Base-by-base conservation (phyloP, 176 grass and related monocot genomes). In the Pontederia paniculata region DNA sequence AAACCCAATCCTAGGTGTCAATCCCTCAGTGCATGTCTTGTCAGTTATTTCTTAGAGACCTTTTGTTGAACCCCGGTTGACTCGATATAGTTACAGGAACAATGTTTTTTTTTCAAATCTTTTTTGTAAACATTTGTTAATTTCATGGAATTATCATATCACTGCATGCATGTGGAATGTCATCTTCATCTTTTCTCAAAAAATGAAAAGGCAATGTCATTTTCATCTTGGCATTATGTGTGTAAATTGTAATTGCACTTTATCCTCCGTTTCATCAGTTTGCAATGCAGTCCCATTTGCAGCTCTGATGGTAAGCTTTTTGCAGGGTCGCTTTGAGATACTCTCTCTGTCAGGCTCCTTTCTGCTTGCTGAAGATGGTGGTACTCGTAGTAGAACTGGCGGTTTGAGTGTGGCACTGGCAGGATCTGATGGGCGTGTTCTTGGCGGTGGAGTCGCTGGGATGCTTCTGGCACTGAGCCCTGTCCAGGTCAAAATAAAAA, bases 341-440 rank as follows among this genome's bases (percentile, higher is more conserved):
- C 91, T 99, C 42, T 99, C 94, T 51, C 75, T 99, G 22, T 99
- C 94, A 65, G 87, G 94, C 70, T 93, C 94, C 43, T 98, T 88
- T 71, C 62, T 88, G 21, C 87, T 98, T 60, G 84, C 94, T 5
- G 86, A 98, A 75, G 94, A 98, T 60, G 83, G 94, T 55, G 81
- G 75, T 59, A 98, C 87, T 41, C 86, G 86, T 37, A 98, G 87
- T 73, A 80, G 94, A 70, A 98, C 87, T 41, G 94, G 94, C 11
- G 94, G 86, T 19, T 70, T 98, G 66, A 93, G 87, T 21, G 83
- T 98, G 1, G 94, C 94, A 53, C 69, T 98, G 23, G 86, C 94
- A 69, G 94, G 94, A 64, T 88, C 94, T 53, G 94, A 98, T 75
- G 94, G 94, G 18, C 78, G 87, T 37, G 83, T 98, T 67, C 93